phyloP scores from a whole-genome alignment of 1,284 basidiomycete genomes.

The Ustilago bromivora region DNA sequence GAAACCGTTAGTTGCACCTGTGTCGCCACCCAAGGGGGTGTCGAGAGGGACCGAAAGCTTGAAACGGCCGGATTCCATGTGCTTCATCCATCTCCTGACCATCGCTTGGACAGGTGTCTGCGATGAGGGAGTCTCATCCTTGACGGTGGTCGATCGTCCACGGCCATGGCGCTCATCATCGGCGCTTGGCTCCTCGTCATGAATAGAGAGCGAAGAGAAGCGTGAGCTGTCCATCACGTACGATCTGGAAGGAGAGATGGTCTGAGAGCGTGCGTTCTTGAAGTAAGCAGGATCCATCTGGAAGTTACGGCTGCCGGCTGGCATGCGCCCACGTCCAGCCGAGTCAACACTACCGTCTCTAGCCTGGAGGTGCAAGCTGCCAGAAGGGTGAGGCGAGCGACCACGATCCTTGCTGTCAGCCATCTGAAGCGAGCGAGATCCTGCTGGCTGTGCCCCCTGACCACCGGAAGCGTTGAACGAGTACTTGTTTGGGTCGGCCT shows the following conservation, averaged over 20 bases:
- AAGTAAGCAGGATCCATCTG: slow-evolving; percentile 64
- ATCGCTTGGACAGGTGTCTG: slow-evolving; percentile 74
- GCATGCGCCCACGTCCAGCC: slow-evolving; percentile 40
- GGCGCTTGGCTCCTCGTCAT: slow-evolving; percentile 36
- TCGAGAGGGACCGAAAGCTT: slow-evolving; percentile 78
- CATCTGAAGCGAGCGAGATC: slow-evolving; percentile 50
- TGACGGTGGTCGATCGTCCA: slow-evolving; percentile 48
- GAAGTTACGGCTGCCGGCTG: slow-evolving; percentile 48
- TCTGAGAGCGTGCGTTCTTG: slow-evolving; percentile 51
- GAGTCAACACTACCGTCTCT: slow-evolving; percentile 56
- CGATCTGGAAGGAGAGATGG: slow-evolving; percentile 58
- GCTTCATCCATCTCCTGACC: slow-evolving; percentile 79
- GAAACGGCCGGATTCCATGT: slow-evolving; percentile 80
- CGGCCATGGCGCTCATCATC: slow-evolving; percentile 40
- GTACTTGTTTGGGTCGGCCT: slow-evolving; percentile 46
- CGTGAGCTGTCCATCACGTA: slow-evolving; percentile 61
- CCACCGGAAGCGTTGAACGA: slow-evolving; percentile 40
- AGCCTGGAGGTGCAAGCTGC: slow-evolving; percentile 46
- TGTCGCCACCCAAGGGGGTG: slow-evolving; percentile 75
- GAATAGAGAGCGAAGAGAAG: slow-evolving; percentile 53
- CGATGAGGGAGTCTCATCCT: slow-evolving; percentile 47
- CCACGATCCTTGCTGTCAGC: slow-evolving; percentile 37
- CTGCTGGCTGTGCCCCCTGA: slow-evolving; percentile 20
- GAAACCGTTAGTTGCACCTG: slow-evolving; percentile 52
- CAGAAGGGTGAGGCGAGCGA: slow-evolving; percentile 49